These are phyloP conservation scores for Quercus dentata DNA, from an alignment of 306 rosid species.

Conservation along the genomic window DNA sequence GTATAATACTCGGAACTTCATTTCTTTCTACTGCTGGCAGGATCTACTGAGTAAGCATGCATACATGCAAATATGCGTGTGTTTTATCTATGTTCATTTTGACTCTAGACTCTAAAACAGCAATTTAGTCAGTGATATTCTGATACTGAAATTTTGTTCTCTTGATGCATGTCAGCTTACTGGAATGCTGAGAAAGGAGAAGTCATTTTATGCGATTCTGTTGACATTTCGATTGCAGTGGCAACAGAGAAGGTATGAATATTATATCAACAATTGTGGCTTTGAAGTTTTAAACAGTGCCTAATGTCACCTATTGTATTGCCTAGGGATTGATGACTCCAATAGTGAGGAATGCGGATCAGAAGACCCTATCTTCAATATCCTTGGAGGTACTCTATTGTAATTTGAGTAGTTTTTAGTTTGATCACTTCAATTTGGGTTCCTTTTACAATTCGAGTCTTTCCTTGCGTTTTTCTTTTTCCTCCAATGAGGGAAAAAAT, in stretches of 20 bases:
- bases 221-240: constrained; percentile 96
- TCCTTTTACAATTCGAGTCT: background rate
- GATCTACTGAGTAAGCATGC: background rate
- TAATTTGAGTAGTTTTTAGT: constrained; percentile 2
- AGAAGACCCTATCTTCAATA: constrained; percentile 79
- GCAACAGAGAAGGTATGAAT: constrained; percentile 98
- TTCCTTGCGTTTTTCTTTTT: background rate
- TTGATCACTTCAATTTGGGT: constrained; percentile 5
- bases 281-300: constrained; percentile 18
- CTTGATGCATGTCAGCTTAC: constrained; percentile 54
- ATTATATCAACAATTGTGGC: constrained; percentile 15
- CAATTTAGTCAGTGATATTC: constrained; percentile 14
- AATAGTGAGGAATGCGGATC: constrained; percentile 88
- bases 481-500: background rate
- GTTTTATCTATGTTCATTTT: background rate
- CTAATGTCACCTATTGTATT: constrained; percentile 24
- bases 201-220: constrained; percentile 44
- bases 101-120: background rate
- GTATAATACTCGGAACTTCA: background rate
- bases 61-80: background rate
- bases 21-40: background rate
- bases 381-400: constrained; percentile 68
- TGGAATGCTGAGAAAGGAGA: constrained; percentile 85
- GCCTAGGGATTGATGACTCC: constrained; percentile 96
- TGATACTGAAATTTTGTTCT: constrained; percentile 22